Conservation (phyloP, 441 rosid genomes). For the Euphorbia neoarborescens region DNA sequence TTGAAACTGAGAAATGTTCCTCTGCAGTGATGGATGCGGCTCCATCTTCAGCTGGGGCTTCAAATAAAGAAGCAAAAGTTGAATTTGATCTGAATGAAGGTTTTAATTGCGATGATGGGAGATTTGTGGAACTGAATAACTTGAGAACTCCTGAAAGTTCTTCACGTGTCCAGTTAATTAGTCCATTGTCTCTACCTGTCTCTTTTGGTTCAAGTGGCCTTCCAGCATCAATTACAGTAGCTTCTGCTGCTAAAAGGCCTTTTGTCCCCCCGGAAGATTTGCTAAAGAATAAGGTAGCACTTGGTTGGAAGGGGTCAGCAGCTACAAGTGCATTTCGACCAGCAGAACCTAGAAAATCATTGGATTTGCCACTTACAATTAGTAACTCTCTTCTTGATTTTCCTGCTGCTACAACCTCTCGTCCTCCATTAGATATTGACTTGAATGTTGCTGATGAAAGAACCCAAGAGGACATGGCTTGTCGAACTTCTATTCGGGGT, state of each 20-base stretch:
- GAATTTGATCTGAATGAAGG: conserved; percentile 89
- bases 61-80: conserved; percentile 51
- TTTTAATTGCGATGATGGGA: conserved; percentile 52
- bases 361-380: conserved; percentile 34
- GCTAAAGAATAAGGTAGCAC: conserved; percentile 50
- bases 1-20: conserved; percentile 43
- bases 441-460: conserved; percentile 78
- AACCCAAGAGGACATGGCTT: conserved; percentile 58
- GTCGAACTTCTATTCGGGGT: conserved; percentile 34
- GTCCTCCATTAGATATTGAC: conserved; percentile 62
- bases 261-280: conserved; percentile 77
- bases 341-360: conserved; percentile 70
- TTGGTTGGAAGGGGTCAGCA: conserved; percentile 98
- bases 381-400: conserved; percentile 34
- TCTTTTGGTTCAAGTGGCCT: conserved; percentile 40
- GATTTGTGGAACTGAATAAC: conserved; percentile 34
- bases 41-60: conserved; percentile 30
- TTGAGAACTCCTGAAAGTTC: conserved; percentile 29
- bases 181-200: conserved; percentile 37
- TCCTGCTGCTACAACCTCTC: conserved; percentile 40
- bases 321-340: conserved; percentile 99
- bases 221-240: conserved; percentile 65
- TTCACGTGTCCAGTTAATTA: conserved; percentile 34
- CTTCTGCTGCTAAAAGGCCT: conserved; percentile 87
- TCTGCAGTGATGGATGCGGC: conserved; percentile 32